A percentile compares a stretch with the other conserved stretches of the same genome.
phyloP scores from a whole-genome alignment of 768 basidiomycete genomes.

The Mycena haematopus region DNA sequence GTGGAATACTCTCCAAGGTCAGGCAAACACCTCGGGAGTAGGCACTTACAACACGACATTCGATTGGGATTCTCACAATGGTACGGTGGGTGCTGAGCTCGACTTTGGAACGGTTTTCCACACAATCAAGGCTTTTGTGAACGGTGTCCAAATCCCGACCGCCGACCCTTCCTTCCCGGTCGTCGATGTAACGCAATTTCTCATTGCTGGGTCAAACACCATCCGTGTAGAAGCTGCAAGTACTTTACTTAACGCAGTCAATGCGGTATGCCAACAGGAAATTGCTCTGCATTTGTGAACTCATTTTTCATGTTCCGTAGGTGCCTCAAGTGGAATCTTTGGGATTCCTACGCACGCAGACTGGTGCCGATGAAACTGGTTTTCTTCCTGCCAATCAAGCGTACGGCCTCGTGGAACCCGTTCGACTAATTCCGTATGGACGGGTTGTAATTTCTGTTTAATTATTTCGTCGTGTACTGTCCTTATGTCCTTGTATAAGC shows the following conservation, averaged over 20 bases:
- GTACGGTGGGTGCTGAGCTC: slow-evolving; percentile 21
- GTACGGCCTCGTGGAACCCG: slow-evolving; percentile 23
- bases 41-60: slow-evolving; percentile 28
- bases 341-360: slow-evolving; percentile 19
- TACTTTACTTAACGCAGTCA: slow-evolving; percentile 27
- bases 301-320: slow-evolving; percentile 2
- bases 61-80: slow-evolving; percentile 19
- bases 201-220: slow-evolving; percentile 18
- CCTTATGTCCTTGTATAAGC: no score
- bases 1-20: slow-evolving; percentile 21
- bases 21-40: slow-evolving; percentile 23
- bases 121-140: slow-evolving; percentile 27
- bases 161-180: slow-evolving; percentile 24
- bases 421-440: slow-evolving; percentile 26
- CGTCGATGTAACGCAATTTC: slow-evolving; percentile 24
- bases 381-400: slow-evolving; percentile 14
- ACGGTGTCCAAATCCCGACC: slow-evolving; percentile 22
- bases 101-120: slow-evolving; percentile 28
- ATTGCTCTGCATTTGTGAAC: background rate
- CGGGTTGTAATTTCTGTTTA: slow-evolving; percentile 14
- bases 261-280: slow-evolving; percentile 17
- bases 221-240: slow-evolving; percentile 25
- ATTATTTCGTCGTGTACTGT: background rate
- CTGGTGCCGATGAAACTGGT: no score
- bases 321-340: slow-evolving; percentile 13